Conservation (phyloP, 768 basidiomycete species). For the Termitomyces bulborhizus region DNA sequence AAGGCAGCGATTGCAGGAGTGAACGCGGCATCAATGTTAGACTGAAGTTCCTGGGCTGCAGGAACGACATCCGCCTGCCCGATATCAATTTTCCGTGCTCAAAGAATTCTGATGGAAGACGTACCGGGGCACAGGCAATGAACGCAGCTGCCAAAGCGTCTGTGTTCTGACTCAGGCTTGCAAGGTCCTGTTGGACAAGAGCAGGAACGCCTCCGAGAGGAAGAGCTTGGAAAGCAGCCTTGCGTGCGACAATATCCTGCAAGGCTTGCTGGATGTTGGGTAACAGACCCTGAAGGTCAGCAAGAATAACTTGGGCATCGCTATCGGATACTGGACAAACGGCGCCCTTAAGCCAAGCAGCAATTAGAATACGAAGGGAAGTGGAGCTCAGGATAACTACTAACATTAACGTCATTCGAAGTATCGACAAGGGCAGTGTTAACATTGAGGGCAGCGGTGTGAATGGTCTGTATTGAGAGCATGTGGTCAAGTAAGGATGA, state of each 20-base stretch:
- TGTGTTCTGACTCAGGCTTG: slow-evolving; percentile 16
- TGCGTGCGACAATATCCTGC: slow-evolving; percentile 16
- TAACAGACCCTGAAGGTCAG: slow-evolving; percentile 16
- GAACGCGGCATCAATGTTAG: slow-evolving; percentile 16
- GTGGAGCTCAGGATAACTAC: not conserved
- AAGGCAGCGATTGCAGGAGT: slow-evolving; percentile 16
- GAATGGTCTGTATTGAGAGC: slow-evolving; percentile 20
- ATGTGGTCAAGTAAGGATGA: not conserved
- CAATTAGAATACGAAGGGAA: not conserved
- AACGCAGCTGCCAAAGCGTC: slow-evolving; percentile 18
- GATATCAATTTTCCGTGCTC: not conserved
- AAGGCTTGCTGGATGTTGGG: slow-evolving; percentile 22
- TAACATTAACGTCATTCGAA: slow-evolving; percentile 22
- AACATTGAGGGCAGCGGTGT: slow-evolving; percentile 19
- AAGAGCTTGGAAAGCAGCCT: slow-evolving; percentile 20
- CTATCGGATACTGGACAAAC: slow-evolving; percentile 17
- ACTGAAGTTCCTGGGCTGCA: slow-evolving; percentile 10
- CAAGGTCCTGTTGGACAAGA: slow-evolving; percentile 23
- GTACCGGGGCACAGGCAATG: slow-evolving; percentile 21
- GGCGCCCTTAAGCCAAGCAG: not conserved
- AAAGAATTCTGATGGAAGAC: not conserved
- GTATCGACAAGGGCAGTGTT: slow-evolving; percentile 18
- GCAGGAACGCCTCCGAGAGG: slow-evolving; percentile 24
- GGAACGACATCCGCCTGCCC: slow-evolving; percentile 15
- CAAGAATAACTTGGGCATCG: slow-evolving; percentile 21